Conservation (phyloP, 2,329 filamentous ascomycete species). For the Epichloe gansuensis region DNA sequence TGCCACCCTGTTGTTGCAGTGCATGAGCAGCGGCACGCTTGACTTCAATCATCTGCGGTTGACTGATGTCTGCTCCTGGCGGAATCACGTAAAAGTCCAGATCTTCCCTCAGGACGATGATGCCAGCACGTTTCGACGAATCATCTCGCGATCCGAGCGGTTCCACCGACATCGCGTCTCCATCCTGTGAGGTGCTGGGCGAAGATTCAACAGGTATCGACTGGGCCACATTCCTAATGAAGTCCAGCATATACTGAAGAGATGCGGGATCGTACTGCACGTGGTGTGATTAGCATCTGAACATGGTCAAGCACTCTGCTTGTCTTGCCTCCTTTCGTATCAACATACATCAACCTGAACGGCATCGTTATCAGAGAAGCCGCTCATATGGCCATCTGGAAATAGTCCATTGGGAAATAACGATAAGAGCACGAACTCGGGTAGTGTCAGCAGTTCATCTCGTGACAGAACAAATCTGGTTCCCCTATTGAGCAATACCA, state of each 20-base stretch:
- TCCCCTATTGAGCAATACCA: slow-evolving; percentile 46
- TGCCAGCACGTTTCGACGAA: slow-evolving; percentile 85
- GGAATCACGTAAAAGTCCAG: slow-evolving; percentile 97
- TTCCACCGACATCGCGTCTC: slow-evolving; percentile 54
- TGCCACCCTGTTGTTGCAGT: slow-evolving; percentile 80
- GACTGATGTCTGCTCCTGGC: slow-evolving; percentile 68
- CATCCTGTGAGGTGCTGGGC: slow-evolving; percentile 50
- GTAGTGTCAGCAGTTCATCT: slow-evolving; percentile 87
- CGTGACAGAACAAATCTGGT: slow-evolving; percentile 87
- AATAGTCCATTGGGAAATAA: slow-evolving; percentile 97
- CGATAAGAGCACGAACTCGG: slow-evolving; percentile 95
- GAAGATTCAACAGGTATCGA: slow-evolving; percentile 75
- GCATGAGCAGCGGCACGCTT: slow-evolving; percentile 83
- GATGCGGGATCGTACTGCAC: slow-evolving; percentile 87
- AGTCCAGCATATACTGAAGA: slow-evolving; percentile 97
- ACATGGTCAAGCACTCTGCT: neutral
- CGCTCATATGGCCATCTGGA: slow-evolving; percentile 89
- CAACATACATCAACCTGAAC: slow-evolving; percentile 90
- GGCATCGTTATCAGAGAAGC: slow-evolving; percentile 82
- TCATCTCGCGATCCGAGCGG: slow-evolving; percentile 55
- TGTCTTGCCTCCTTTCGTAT: neutral
- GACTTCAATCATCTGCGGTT: slow-evolving; percentile 86
- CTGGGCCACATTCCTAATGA: slow-evolving; percentile 91
- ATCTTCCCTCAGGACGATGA: slow-evolving; percentile 92
- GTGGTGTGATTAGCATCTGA: neutral